Evolutionary conservation across 1,139 yeast genomes (phyloP).

Genomic region (Saccharomyces hybrid): DNA sequence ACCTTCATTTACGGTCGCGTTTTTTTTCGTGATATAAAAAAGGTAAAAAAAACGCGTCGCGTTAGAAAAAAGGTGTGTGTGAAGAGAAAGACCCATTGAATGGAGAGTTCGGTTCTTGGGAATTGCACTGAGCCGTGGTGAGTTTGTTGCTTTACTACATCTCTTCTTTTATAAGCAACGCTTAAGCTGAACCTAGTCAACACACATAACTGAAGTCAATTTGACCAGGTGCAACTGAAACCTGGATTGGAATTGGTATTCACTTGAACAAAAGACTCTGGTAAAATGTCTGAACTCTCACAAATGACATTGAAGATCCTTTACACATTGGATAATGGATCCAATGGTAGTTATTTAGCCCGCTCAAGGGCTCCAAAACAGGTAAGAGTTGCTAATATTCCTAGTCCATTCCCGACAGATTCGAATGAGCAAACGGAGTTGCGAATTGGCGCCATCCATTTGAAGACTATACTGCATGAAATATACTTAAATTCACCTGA

Average conservation of each 20-base stretch:
- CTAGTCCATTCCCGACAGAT: slow-evolving; percentile 14
- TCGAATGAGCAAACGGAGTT: slow-evolving; percentile 4
- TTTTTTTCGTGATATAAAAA: slow-evolving; percentile 1
- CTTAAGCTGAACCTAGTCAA: neutral
- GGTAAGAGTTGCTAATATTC: slow-evolving; percentile 24
- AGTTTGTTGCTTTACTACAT: neutral
- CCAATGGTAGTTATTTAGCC: slow-evolving; percentile 27
- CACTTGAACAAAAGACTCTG: neutral
- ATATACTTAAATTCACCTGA: slow-evolving; percentile 31
- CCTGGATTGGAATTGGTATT: neutral
- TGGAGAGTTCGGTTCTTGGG: neutral
- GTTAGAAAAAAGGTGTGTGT: neutral
- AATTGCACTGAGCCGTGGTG: neutral
- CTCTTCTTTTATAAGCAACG: neutral
- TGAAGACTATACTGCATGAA: slow-evolving; percentile 25
- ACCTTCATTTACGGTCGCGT: neutral
- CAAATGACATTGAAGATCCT: slow-evolving; percentile 30
- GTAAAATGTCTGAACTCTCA: slow-evolving; percentile 17
- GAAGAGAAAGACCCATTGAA: neutral
- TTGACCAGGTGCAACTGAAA: neutral
- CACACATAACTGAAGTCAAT: neutral
- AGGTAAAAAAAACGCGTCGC: neutral
- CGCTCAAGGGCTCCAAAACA: slow-evolving; percentile 25
- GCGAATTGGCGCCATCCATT: slow-evolving; percentile 27
- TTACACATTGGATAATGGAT: slow-evolving; percentile 29